Percentiles rank a stretch among this genome's conserved stretches.
phyloP scores from a whole-genome alignment of 2,329 filamentous ascomycete species.

The Beauveria australis region DNA sequence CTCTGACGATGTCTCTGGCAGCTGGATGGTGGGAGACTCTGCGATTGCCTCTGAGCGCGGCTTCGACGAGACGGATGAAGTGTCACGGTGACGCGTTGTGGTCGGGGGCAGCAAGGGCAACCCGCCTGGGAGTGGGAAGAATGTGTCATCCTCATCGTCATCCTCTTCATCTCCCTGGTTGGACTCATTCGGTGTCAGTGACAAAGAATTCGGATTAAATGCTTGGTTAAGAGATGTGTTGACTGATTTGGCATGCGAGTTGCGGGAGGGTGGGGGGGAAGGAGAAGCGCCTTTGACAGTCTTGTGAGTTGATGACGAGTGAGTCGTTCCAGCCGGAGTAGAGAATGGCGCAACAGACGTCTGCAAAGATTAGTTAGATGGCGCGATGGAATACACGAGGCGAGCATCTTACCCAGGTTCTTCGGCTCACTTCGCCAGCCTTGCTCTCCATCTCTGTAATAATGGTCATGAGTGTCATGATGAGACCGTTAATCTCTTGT shows the following conservation, averaged over 20 bases:
- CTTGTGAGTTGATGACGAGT: background rate
- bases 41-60: background rate
- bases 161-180: constrained; percentile 7
- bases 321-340: background rate
- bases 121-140: constrained; percentile 8
- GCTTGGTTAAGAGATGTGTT: background rate
- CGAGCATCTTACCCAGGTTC: constrained; percentile 54
- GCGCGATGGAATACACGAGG: background rate
- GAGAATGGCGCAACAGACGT: constrained; percentile 6
- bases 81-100: background rate
- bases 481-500: constrained; percentile 57
- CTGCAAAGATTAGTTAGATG: background rate
- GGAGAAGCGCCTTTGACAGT: constrained; percentile 5
- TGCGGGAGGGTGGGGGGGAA: constrained; percentile 1
- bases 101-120: constrained; percentile 9
- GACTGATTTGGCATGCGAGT: constrained; percentile 4
- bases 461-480: constrained; percentile 67
- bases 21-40: background rate
- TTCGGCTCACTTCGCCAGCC: constrained; percentile 74
- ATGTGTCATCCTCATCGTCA: constrained; percentile 5
- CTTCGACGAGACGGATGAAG: constrained; percentile 1
- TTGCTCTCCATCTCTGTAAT: constrained; percentile 80
- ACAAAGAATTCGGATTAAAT: background rate
- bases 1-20: background rate
- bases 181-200: constrained; percentile 8